Evolutionary conservation across 148 eudicot genomes (phyloP).

Genomic region (Rhododendron ovatum): DNA sequence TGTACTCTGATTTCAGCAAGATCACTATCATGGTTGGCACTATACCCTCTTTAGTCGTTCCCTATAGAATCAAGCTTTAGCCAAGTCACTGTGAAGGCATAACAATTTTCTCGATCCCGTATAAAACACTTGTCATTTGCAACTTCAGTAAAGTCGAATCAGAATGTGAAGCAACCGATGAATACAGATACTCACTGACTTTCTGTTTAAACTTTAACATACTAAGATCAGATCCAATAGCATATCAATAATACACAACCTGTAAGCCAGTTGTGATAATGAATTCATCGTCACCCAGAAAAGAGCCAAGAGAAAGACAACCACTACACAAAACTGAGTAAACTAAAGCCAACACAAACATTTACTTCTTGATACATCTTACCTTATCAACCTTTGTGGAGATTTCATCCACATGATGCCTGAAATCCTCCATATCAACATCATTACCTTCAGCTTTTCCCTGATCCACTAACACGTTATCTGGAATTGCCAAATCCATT

Average conservation of each 20-base stretch:
- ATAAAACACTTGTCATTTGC: neutral
- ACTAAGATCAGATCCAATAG: neutral
- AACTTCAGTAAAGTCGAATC: neutral
- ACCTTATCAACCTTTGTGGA: slow-evolving; percentile 42
- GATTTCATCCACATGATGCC: slow-evolving; percentile 34
- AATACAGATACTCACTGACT: neutral
- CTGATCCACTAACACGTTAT: neutral
- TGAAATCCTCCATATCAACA: slow-evolving; percentile 26
- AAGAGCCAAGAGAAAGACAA: neutral
- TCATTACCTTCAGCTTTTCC: slow-evolving; percentile 5
- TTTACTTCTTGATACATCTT: neutral
- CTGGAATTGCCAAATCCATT: slow-evolving; percentile 4
- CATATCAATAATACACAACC: neutral
- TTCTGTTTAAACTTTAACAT: neutral
- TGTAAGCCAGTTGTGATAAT: neutral
- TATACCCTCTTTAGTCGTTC: neutral
- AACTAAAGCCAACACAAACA: neutral
- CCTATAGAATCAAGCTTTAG: neutral
- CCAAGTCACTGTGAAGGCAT: neutral
- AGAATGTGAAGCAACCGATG: neutral
- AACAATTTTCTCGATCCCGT: neutral
- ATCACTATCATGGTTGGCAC: neutral
- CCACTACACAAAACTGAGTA: neutral
- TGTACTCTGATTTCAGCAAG: neutral
- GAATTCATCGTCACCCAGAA: neutral